Base-by-base conservation (phyloP, 2,329 filamentous ascomycete species). In the Fusarium subglutinans region DNA sequence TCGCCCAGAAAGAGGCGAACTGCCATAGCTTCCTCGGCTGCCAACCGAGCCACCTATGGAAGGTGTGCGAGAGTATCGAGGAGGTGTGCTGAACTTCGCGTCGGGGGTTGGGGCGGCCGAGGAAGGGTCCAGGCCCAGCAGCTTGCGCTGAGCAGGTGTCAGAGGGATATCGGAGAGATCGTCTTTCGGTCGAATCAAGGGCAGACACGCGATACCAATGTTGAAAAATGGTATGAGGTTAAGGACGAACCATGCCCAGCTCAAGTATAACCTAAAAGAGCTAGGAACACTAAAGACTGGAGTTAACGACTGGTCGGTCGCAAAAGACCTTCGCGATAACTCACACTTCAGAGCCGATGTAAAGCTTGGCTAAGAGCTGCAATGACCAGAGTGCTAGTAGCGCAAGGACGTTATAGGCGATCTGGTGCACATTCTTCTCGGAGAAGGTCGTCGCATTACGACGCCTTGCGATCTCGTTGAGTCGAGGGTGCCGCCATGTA, bases 401-500 rank as follows among this genome's bases (percentile, higher is more conserved):
- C 11, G 91, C 86, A 15, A 81, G 83, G 4, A 88, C 81, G 81
- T 97, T 98, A 83, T 91, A 90, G 37, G 90, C 80, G 58, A 97
- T 90, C 60, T 87, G 89, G 69, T 87, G 89, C 55, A 96, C 84
- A 74, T 98, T 96, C 80, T 89, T 90, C 76, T 95, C 91, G 63
- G 91, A 90, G 81, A 98, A 98, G 54, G 88, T 93, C 20, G 91
- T 90, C 26, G 91, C 92, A 81, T 94, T 92, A 80, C 95, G 93
- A 58, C 96, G 91, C 72, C 89, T 89, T 22, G 93, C 91, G 80
- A 99, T 97, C 83, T 98, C 96, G 78, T 94, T 89, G 74, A 98
- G 88, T 72, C 92, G 91, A 40, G 96, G 96, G 82, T 99, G 96
- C 79, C 91, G 90, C 96, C 96, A 99, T 80, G 92, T 94, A 63